Conservation (phyloP, 768 basidiomycete species). For the Pleurotus djamor region DNA sequence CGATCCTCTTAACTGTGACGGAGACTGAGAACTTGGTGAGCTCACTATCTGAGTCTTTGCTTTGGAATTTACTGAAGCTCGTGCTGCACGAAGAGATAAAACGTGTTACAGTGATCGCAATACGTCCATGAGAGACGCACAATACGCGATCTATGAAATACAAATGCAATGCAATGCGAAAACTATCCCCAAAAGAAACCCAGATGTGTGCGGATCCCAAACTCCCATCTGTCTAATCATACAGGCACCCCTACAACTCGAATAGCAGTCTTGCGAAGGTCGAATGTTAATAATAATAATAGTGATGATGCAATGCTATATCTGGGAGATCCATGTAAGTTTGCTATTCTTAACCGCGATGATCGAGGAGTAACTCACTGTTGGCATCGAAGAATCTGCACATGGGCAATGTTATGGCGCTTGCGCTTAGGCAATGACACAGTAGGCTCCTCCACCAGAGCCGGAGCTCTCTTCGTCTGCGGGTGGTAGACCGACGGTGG, state of each 20-base stretch:
- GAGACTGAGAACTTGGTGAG: too few relatives aligned
- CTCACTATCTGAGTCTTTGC: too few relatives aligned
- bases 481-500: slow-evolving; percentile 1
- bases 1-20: too few relatives aligned
- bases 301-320: slow-evolving; percentile 2
- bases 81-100: too few relatives aligned
- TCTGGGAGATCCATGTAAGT: too few relatives aligned
- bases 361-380: not conserved
- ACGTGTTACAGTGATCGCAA: not conserved
- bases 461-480: slow-evolving; percentile 6
- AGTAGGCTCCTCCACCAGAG: slow-evolving; percentile 8
- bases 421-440: slow-evolving; percentile 5
- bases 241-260: slow-evolving; percentile 7
- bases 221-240: not conserved
- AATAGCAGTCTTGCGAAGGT: slow-evolving; percentile 1
- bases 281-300: slow-evolving; percentile 9
- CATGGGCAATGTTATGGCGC: not conserved
- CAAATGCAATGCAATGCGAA: slow-evolving; percentile 1
- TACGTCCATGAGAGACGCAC: not conserved
- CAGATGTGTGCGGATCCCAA: not conserved
- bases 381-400: not conserved
- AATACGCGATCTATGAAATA: not conserved
- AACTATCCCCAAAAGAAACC: not conserved
- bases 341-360: not conserved
- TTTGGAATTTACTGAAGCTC: too few relatives aligned